Conservation (phyloP, 1,284 basidiomycete genomes). For the Cutaneotrichosporon dermatis region DNA sequence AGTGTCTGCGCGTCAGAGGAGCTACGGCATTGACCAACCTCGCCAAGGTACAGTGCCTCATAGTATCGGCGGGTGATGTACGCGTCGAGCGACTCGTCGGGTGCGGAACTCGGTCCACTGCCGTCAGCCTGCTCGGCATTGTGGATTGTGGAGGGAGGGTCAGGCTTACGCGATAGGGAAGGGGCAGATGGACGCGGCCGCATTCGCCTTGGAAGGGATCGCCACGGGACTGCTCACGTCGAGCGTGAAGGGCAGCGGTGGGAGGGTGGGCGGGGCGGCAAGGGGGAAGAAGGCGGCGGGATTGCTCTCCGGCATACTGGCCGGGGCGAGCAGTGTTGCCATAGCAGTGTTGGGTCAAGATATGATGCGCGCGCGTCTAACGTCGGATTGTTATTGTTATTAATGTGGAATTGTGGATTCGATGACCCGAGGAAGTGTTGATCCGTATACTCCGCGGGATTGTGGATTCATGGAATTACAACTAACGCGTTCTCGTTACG, state of each 20-base stretch:
- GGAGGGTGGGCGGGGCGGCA: neutral
- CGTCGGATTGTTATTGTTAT: neutral
- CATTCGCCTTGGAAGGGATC: neutral
- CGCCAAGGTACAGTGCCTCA: slow-evolving; percentile 38
- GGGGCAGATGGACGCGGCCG: slow-evolving; percentile 22
- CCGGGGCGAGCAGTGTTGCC: neutral
- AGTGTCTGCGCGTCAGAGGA: slow-evolving; percentile 19
- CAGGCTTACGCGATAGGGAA: slow-evolving; percentile 26
- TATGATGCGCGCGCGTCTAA: too few species aligned
- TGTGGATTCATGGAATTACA: neutral
- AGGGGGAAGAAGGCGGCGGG: neutral
- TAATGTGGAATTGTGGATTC: neutral
- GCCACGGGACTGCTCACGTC: slow-evolving; percentile 30
- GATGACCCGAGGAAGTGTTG: neutral
- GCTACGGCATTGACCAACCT: slow-evolving; percentile 19
- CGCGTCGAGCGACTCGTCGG: slow-evolving; percentile 12
- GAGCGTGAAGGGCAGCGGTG: slow-evolving; percentile 27
- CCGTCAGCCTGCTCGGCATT: slow-evolving; percentile 1
- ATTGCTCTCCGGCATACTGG: neutral
- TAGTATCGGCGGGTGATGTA: slow-evolving; percentile 32
- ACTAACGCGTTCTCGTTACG: neutral
- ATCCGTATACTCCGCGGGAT: neutral
- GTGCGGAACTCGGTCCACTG: slow-evolving; percentile 23
- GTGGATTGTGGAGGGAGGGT: neutral
- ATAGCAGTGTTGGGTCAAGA: neutral